Conservation (phyloP, 495 filamentous ascomycete species). For the Trichoderma asperelloides region DNA sequence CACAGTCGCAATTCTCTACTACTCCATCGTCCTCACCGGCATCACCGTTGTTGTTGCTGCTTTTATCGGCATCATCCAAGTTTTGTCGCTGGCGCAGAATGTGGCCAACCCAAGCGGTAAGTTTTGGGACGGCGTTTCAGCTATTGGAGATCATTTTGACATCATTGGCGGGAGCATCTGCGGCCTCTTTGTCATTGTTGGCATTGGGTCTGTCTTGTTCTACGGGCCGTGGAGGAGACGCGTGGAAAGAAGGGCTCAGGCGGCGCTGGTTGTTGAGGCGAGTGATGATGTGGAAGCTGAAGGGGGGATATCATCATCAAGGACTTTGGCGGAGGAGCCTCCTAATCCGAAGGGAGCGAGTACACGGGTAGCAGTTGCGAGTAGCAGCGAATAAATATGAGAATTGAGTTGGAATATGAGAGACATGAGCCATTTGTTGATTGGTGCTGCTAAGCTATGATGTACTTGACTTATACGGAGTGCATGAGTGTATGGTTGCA, state of each 20-base stretch:
- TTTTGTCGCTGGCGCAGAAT: slow-evolving; percentile 66
- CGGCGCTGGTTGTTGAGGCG: neutral
- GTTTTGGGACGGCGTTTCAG: slow-evolving; percentile 82
- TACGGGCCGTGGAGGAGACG: slow-evolving; percentile 69
- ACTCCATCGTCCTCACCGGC: slow-evolving; percentile 80
- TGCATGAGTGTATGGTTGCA: too few species aligned
- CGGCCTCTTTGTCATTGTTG: slow-evolving; percentile 70
- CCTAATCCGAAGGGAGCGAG: neutral
- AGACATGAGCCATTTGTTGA: too few species aligned
- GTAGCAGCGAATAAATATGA: slow-evolving; percentile 16
- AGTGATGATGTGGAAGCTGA: neutral
- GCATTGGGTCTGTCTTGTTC: slow-evolving; percentile 55
- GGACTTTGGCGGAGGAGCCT: neutral
- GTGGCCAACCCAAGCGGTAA: slow-evolving; percentile 60
- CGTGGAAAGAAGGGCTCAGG: neutral
- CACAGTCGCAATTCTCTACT: slow-evolving; percentile 80
- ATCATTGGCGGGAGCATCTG: slow-evolving; percentile 80
- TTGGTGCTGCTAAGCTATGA: too few species aligned
- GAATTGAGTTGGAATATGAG: neutral
- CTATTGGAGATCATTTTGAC: slow-evolving; percentile 73
- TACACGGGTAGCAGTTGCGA: slow-evolving; percentile 9
- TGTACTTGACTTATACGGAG: too few species aligned
- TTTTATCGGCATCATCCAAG: slow-evolving; percentile 76
- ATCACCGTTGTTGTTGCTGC: slow-evolving; percentile 83
- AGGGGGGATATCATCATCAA: neutral